A percentile compares a stretch with the other conserved stretches of the same genome.
Conservation (phyloP, 2,329 filamentous ascomycete genomes). For the Phaeomoniella chlamydospora region DNA sequence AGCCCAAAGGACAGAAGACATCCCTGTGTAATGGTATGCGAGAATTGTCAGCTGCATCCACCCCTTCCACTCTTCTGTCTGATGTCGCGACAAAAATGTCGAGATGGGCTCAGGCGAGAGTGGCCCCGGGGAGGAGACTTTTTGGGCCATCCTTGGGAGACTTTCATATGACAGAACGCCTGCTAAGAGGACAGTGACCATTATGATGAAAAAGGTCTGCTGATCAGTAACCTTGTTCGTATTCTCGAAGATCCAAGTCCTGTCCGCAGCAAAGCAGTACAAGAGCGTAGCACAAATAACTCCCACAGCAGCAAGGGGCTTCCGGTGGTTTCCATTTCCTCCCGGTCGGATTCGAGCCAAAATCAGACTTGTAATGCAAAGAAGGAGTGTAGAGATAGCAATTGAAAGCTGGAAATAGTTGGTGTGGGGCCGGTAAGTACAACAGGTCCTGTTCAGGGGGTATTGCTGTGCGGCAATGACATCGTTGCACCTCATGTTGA, state of each 20-base stretch:
- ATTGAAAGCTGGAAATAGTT: slow-evolving; percentile 13
- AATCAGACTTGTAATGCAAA: not conserved
- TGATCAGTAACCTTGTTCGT: slow-evolving; percentile 29
- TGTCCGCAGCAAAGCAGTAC: slow-evolving; percentile 40
- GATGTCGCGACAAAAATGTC: slow-evolving; percentile 35
- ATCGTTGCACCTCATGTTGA: slow-evolving; percentile 42
- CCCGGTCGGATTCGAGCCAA: not conserved
- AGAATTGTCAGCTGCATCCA: slow-evolving; percentile 45
- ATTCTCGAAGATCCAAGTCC: slow-evolving; percentile 39
- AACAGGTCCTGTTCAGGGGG: slow-evolving; percentile 38
- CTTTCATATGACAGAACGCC: not conserved
- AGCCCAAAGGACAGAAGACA: slow-evolving; percentile 33
- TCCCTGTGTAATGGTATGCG: slow-evolving; percentile 44
- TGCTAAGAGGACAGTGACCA: slow-evolving; percentile 9
- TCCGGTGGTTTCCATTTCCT: not conserved
- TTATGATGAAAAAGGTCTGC: slow-evolving; percentile 17
- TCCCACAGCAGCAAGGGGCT: not conserved
- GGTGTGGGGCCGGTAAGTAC: slow-evolving; percentile 23
- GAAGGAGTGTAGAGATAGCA: slow-evolving; percentile 11
- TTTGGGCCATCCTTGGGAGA: not conserved
- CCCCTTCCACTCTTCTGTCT: slow-evolving; percentile 53
- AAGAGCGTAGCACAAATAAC: slow-evolving; percentile 10
- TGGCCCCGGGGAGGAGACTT: slow-evolving; percentile 1
- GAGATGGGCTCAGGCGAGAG: slow-evolving; percentile 10
- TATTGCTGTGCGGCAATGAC: slow-evolving; percentile 23